Evolutionary conservation across 1,139 yeast species (phyloP), one percentile per base, ranked within the genome.

Genomic region (Yamadazyma buinensis): DNA sequence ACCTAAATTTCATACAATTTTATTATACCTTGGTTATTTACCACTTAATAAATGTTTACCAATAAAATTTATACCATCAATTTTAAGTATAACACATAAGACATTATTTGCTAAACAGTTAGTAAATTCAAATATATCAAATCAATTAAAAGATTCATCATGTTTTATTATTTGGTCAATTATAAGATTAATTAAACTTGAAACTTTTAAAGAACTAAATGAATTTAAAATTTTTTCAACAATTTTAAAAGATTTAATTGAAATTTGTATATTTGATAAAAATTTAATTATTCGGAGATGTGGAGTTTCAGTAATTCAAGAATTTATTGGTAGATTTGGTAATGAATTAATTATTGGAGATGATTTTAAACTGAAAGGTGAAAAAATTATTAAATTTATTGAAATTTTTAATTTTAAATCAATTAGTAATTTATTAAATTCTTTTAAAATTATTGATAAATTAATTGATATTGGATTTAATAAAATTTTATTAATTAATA

Each of bases 281-380:
- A 96, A 88, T 36, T 64, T 86, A 20, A 69, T 80, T 37, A 75
- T 88, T 11, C 66, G 96, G 38, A 67, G 95, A 38, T 92, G 97
- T 22, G 83, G 90, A 0, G 67, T 87, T 10, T 95, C 97, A 0
- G 94, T 95, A 0, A 51, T 87, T 4, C 97, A 90, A 52, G 97
- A 90, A 49, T 70, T 84, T 8, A 55, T 86, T 3, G 97, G 97
- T 0, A 62, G 97, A 28, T 80, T 79, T 51, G 85, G 85, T 0
- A 23, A 49, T 15, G 30, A 45, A 23, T 32, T 40, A 1, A 36
- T 55, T 3, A 41, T 43, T 15, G 41, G 47, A 11, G 38, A 42
- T 5, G 7, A 7, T 17, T 48, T 48, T 17, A 32, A 25, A 7
- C 46, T 45, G 1, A 48, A 56, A n/a, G 72, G 74, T 3, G 44